These are phyloP conservation scores for Malassezia nana DNA, from an alignment of 1,284 basidiomycete genomes.

Conservation along the genomic window DNA sequence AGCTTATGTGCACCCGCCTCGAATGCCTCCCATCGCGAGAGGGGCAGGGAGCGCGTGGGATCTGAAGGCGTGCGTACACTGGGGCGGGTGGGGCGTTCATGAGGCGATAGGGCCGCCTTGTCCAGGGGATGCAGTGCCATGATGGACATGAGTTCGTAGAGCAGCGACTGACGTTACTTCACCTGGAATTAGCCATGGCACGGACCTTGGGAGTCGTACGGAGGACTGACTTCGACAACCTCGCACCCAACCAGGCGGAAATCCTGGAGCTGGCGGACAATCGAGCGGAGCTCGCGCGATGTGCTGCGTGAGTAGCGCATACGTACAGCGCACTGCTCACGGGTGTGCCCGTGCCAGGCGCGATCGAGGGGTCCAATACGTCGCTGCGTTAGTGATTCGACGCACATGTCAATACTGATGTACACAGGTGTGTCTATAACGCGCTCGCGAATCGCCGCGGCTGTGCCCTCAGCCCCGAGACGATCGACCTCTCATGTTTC, in stretches of 20 bases:
- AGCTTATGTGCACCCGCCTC: background rate
- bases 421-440: slow-evolving; percentile 32
- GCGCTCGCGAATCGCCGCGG: slow-evolving; percentile 20
- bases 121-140: slow-evolving; percentile 9
- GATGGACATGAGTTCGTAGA: slow-evolving; percentile 28
- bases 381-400: slow-evolving; percentile 10
- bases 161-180: slow-evolving; percentile 30
- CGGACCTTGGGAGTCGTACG: slow-evolving; percentile 23
- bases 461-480: slow-evolving; percentile 23
- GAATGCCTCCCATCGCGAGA: background rate
- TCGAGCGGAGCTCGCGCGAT: slow-evolving; percentile 26
- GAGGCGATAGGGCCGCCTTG: background rate
- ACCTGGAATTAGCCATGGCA: background rate
- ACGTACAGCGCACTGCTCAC: slow-evolving; percentile 26
- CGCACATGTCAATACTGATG: slow-evolving; percentile 27
- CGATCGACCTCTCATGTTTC: slow-evolving; percentile 33
- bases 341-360: slow-evolving; percentile 30
- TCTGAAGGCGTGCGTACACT: background rate
- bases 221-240: slow-evolving; percentile 30
- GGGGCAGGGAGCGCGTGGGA: too few species aligned
- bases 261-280: slow-evolving; percentile 26
- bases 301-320: background rate
- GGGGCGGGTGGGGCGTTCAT: background rate
- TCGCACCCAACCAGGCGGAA: slow-evolving; percentile 36
- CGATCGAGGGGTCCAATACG: slow-evolving; percentile 31